These are phyloP conservation scores for Saccharomyces pastorianus DNA, from an alignment of 1,139 yeast species.

Conservation along the genomic window DNA sequence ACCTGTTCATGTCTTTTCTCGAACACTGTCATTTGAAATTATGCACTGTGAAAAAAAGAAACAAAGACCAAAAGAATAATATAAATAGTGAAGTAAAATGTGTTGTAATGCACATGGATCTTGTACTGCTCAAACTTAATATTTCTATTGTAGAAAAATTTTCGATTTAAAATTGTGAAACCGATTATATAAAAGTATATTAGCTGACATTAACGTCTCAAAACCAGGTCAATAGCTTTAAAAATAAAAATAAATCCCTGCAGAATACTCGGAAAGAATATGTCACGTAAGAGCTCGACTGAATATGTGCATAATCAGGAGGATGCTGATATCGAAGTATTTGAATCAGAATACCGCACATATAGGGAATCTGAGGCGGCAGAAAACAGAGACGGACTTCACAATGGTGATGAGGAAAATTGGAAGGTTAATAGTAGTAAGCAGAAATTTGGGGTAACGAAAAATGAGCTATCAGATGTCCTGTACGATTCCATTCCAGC, in stretches of 20 bases:
- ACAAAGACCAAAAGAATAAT: not conserved
- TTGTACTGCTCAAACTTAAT: not conserved
- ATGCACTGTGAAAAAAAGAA: not conserved
- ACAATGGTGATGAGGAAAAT: not conserved
- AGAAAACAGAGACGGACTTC: not conserved
- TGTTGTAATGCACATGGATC: not conserved
- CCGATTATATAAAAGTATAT: not conserved
- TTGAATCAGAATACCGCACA: not conserved
- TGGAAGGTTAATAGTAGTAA: not conserved
- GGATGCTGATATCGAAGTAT: not conserved
- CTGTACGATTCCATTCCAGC: slow-evolving; percentile 11
- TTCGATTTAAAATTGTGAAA: not conserved
- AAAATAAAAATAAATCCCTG: not conserved
- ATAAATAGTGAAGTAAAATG: not conserved
- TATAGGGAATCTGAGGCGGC: not conserved
- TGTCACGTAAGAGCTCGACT: not conserved
- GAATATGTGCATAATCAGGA: not conserved
- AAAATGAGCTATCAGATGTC: not conserved
- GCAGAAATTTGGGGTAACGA: not conserved
- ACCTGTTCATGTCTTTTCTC: not conserved
- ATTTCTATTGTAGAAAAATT: not conserved
- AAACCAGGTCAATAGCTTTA: not conserved
- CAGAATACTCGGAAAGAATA: not conserved
- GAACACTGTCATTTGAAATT: not conserved
- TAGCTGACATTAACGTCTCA: not conserved